Evolutionary conservation across 2,329 filamentous ascomycete genomes (phyloP), one percentile per base, ranked within the genome.

Genomic region (Verticillium longisporum): DNA sequence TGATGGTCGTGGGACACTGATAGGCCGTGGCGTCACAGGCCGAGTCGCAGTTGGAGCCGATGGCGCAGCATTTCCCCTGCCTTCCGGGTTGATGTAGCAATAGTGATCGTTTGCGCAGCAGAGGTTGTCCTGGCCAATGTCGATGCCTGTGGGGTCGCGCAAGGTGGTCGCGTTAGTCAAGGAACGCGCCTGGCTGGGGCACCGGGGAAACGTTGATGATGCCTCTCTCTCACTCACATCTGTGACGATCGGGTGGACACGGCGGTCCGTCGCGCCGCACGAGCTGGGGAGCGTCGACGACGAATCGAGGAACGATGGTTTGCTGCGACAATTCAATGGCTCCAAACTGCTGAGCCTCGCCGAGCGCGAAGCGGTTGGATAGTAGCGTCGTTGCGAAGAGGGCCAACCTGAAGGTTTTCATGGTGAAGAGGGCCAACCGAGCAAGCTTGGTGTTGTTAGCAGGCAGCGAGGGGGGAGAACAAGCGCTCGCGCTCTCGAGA

Each of bases 41-140:
- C 3, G 73, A 72, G 68, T 77, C 71, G 71, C 80, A 82, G 63
- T 74, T 69, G 58, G 73, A 76, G 32, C 76, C 75, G 62, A 77
- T 71, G 36, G 72, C 70, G 64, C 80, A 82, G 70, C 80, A 82
- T 57, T 68, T 68, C 5, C 73, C 63, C 4, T 63, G 59, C 69
- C 69, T 21, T 66, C 64, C 6, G 66, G 65, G 65, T 75, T 72
- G 60, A 81, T 61, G 66, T 78, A 79, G 70, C 80, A 82, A 68
- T 81, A 82, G 54, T 70, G 67, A 15, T 72, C 67, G 64, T 82
- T 77, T 21, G 67, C 62, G 66, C 80, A 82, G 72, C 80, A 82
- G 6, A 67, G 58, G 26, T 71, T 68, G 11, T 68, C 65, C 55
- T 71, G 68, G 34, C 73, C 72, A 38, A 80, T 68, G 56, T 81